A percentile compares a stretch with the other conserved stretches of the same genome.
Conservation (phyloP, 2,329 filamentous ascomycete genomes). For the Aspergillus sclerotialis region DNA sequence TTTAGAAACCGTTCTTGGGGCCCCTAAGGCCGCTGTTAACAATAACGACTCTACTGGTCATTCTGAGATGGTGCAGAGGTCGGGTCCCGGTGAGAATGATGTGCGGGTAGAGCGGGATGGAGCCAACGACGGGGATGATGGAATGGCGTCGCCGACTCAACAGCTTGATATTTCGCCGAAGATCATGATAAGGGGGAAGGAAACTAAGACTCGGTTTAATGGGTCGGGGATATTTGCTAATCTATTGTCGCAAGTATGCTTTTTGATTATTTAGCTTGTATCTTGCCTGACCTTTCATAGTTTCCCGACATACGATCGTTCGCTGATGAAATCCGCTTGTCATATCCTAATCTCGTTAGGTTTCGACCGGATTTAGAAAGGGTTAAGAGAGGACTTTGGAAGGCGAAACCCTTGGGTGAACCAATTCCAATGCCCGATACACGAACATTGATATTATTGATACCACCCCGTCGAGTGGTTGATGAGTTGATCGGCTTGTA, state of each 20-base stretch:
- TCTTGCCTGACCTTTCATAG: constrained; percentile 14
- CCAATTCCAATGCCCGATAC: constrained; percentile 24
- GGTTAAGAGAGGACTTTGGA: constrained; percentile 26
- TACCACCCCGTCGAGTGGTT: constrained; percentile 28
- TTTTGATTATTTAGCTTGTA: background rate
- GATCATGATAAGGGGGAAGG: constrained; percentile 31
- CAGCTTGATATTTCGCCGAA: constrained; percentile 26
- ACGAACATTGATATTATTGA: constrained; percentile 21
- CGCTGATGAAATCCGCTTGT: constrained; percentile 29
- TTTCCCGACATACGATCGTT: constrained; percentile 32
- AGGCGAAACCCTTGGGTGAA: constrained; percentile 20
- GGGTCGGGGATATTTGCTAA: constrained; percentile 34
- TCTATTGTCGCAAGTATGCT: constrained; percentile 31
- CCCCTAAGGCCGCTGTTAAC: constrained; percentile 25
- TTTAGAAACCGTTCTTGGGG: constrained; percentile 28
- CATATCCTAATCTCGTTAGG: constrained; percentile 27
- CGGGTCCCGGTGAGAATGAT: constrained; percentile 10
- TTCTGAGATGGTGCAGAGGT: constrained; percentile 22
- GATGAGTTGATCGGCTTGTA: constrained; percentile 34
- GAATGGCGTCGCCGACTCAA: constrained; percentile 21
- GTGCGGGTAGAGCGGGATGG: constrained; percentile 7
- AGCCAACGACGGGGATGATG: constrained; percentile 12
- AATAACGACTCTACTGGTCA: constrained; percentile 17
- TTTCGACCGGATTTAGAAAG: constrained; percentile 27
- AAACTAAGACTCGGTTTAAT: constrained; percentile 35